phyloP scores from a whole-genome alignment of 176 grass and related monocot species.

The Triticum turgidum region DNA sequence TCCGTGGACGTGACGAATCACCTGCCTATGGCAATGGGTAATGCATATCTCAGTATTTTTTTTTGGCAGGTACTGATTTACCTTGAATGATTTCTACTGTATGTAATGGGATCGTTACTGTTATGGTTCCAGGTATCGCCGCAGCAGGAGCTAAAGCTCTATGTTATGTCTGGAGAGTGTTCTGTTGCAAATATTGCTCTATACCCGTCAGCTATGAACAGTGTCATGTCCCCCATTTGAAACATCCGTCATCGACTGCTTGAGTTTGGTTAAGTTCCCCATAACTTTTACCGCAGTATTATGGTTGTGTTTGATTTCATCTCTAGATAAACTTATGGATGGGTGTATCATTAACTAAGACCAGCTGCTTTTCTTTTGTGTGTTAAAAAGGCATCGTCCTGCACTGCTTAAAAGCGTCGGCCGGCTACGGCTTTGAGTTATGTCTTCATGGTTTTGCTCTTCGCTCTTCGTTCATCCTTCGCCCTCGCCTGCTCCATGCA shows the following conservation, averaged over 20 bases:
- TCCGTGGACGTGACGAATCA: slow-evolving; percentile 52
- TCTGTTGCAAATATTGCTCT: slow-evolving; percentile 35
- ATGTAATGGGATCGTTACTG: background rate
- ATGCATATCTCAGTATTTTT: background rate
- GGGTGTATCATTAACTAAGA: slow-evolving; percentile 79
- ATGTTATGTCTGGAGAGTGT: background rate
- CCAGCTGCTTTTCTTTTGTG: slow-evolving; percentile 60
- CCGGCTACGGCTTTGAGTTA: slow-evolving; percentile 60
- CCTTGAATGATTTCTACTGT: background rate
- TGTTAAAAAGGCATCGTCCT: slow-evolving; percentile 90
- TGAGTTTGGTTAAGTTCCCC: slow-evolving; percentile 84
- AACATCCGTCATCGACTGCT: slow-evolving; percentile 39
- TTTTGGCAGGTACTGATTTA: background rate
- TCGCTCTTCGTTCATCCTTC: slow-evolving; percentile 49
- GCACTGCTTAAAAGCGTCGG: slow-evolving; percentile 70
- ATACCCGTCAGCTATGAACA: slow-evolving; percentile 49
- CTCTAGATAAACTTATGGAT: slow-evolving; percentile 42
- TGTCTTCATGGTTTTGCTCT: slow-evolving; percentile 79
- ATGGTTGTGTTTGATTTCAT: slow-evolving; percentile 50
- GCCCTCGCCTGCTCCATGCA: slow-evolving; percentile 49
- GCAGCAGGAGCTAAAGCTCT: slow-evolving; percentile 76
- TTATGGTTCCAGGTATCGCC: slow-evolving; percentile 51
- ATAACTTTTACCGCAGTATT: slow-evolving; percentile 58
- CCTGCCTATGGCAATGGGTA: slow-evolving; percentile 76
- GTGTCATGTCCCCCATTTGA: slow-evolving; percentile 35